These are phyloP conservation scores for Lasiodiplodia theobromae DNA, from an alignment of 2,329 filamentous ascomycete genomes.

Conservation along the genomic window DNA sequence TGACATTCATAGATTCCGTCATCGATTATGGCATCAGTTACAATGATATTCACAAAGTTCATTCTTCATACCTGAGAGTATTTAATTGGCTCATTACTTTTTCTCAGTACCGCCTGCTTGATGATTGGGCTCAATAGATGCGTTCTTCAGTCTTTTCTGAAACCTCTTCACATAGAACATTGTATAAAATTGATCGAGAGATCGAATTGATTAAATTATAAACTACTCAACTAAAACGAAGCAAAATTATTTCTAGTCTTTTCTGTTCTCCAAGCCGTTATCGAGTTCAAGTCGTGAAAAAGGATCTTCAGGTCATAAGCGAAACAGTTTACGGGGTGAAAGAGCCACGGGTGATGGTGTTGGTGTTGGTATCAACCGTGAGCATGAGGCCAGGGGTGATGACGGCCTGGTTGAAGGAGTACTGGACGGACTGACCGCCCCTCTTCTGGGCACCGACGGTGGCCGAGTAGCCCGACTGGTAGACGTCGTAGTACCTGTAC, in stretches of 20 bases:
- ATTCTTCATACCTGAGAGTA: too few species aligned
- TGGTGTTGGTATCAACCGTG: neutral
- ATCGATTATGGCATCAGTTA: too few species aligned
- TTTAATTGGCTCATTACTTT: too few species aligned
- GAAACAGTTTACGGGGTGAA: neutral
- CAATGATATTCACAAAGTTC: too few species aligned
- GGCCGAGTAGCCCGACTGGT: neutral
- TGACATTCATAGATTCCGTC: too few species aligned
- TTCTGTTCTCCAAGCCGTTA: neutral
- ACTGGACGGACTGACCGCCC: neutral
- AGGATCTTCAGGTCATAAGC: neutral
- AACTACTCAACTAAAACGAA: neutral
- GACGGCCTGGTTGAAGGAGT: neutral
- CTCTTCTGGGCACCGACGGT: neutral
- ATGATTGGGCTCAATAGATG: too few species aligned
- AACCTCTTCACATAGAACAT: too few species aligned
- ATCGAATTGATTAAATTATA: too few species aligned
- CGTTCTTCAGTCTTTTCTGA: too few species aligned
- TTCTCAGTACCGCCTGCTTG: too few species aligned
- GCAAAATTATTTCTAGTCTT: neutral
- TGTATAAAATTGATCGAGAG: too few species aligned
- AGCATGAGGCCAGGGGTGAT: slow-evolving; percentile 1
- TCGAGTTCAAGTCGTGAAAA: neutral
- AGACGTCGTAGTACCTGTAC: neutral
- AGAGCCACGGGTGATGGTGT: neutral